A percentile compares a stretch with the other conserved stretches of the same genome.
Evolutionary conservation across 2,329 filamentous ascomycete species (phyloP).

Genomic region (Apiospora sp.): DNA sequence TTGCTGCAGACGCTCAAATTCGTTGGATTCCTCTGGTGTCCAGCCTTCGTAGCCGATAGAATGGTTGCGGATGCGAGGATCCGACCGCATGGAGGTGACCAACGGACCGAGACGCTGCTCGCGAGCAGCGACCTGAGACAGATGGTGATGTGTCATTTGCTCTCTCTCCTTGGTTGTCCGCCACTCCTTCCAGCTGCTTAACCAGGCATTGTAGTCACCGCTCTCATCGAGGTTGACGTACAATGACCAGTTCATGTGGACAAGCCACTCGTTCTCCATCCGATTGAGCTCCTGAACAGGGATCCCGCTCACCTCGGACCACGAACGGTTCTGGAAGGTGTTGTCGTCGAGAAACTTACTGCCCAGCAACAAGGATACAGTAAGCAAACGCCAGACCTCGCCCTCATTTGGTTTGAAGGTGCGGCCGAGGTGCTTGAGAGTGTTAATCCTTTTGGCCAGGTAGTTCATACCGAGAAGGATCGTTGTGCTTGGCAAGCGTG

Average conservation of each 20-base stretch:
- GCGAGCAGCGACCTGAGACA: slow-evolving; percentile 51
- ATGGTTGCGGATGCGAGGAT: slow-evolving; percentile 41
- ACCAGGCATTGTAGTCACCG: slow-evolving; percentile 73
- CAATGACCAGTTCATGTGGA: slow-evolving; percentile 82
- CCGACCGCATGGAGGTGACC: slow-evolving; percentile 57
- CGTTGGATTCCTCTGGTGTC: slow-evolving; percentile 62
- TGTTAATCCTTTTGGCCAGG: slow-evolving; percentile 82
- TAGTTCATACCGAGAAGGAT: slow-evolving; percentile 93
- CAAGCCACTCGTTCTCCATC: slow-evolving; percentile 88
- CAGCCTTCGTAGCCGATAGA: slow-evolving; percentile 52
- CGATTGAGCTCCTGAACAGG: slow-evolving; percentile 83
- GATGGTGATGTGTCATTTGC: slow-evolving; percentile 33
- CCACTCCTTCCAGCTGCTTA: slow-evolving; percentile 68
- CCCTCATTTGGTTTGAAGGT: slow-evolving; percentile 68
- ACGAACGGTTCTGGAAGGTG: slow-evolving; percentile 96
- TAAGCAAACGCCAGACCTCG: slow-evolving; percentile 87
- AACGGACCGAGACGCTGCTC: slow-evolving; percentile 60
- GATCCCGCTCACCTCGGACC: slow-evolving; percentile 94
- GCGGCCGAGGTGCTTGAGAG: slow-evolving; percentile 63
- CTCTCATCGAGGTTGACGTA: slow-evolving; percentile 84
- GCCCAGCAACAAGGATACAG: slow-evolving; percentile 82
- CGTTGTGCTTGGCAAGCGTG: slow-evolving; percentile 87
- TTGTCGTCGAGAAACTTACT: slow-evolving; percentile 98
- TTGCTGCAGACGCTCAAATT: slow-evolving; percentile 57
- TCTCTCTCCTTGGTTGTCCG: slow-evolving; percentile 59